Evolutionary conservation across 768 basidiomycete genomes (phyloP), one percentile per base, ranked within the genome.

Genomic region (Leccinum truebloodii): DNA sequence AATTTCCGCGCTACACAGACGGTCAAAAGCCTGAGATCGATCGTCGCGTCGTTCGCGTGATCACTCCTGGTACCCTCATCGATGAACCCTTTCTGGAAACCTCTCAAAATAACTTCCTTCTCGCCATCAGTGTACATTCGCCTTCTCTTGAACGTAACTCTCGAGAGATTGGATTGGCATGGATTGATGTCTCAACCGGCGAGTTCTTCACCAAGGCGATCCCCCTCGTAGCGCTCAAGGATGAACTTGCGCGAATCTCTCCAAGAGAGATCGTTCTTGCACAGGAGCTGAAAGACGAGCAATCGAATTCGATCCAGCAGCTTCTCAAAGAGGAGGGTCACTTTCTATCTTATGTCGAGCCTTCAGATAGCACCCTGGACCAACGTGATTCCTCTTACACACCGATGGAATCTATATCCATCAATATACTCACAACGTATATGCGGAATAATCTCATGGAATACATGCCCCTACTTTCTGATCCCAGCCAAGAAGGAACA

Each of bases 161-260:
- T 28, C 62, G 57, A 28, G 55, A 71, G 8, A 60, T 86, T n/a
- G 93, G 92, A 2, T 77, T 98, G 44, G 94, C 95, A 6, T 98
- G 95, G 89, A 94, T 92, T 26, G 95, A 98, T 70, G 85, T 97
- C 18, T 95, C 95, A 14, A 97, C 95, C 0, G 93, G 94, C 61
- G 95, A 96, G 69, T 93, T 96, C 73, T 94, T 90, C 73, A 88
- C 90, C 12, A 91, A 91, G 64, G 71, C 74, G 6, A 80, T 84
- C 12, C 73, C 78, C 3, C 52, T 80, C 16, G 83, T 84, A 24
- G 77, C 71, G 44, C 74, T 98, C 32, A 84, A 85, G 57, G 94
- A 97, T 67, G 90, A 96, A 62, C 77, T 98, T 26, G 86, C 86
- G 8, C 85, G 94, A 22, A 89, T 97, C 49, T 77, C 76, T 34